Evolutionary conservation across 1,284 basidiomycete genomes (phyloP).

Genomic region (Ustilago nuda): DNA sequence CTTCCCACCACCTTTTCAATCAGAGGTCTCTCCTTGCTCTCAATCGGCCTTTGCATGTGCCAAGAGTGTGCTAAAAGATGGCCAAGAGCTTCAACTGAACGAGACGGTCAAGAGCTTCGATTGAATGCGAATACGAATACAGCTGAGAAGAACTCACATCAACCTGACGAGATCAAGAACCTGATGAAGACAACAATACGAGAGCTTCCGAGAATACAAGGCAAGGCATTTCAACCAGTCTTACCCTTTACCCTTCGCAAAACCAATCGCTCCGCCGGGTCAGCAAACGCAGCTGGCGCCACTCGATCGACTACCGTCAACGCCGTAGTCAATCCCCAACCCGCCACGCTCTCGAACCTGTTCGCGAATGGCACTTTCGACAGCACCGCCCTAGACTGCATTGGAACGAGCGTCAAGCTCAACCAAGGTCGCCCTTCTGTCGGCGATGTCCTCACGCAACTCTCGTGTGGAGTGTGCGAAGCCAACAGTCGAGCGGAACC

Average conservation of each 20-base stretch:
- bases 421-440: conserved; percentile 1
- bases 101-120: not conserved
- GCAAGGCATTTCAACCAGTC: not conserved
- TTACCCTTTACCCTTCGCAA: not conserved
- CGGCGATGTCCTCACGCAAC: conserved; percentile 20
- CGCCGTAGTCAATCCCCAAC: conserved; percentile 12
- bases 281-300: conserved; percentile 18
- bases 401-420: conserved; percentile 10
- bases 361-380: conserved; percentile 15
- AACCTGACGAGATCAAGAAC: too few relatives aligned
- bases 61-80: not conserved
- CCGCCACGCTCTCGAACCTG: conserved; percentile 7
- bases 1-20: not conserved
- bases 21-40: not conserved
- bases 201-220: not conserved
- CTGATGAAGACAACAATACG: not conserved
- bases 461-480: conserved; percentile 35
- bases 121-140: conserved; percentile 2
- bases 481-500: conserved; percentile 27
- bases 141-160: not conserved
- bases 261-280: conserved; percentile 19
- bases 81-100: not conserved
- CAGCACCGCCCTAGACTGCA: conserved; percentile 6
- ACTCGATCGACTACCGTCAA: conserved; percentile 14
- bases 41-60: conserved; percentile 1